Evolutionary conservation across 2,329 filamentous ascomycete species (phyloP).

Genomic region (Cladosporium sp.): DNA sequence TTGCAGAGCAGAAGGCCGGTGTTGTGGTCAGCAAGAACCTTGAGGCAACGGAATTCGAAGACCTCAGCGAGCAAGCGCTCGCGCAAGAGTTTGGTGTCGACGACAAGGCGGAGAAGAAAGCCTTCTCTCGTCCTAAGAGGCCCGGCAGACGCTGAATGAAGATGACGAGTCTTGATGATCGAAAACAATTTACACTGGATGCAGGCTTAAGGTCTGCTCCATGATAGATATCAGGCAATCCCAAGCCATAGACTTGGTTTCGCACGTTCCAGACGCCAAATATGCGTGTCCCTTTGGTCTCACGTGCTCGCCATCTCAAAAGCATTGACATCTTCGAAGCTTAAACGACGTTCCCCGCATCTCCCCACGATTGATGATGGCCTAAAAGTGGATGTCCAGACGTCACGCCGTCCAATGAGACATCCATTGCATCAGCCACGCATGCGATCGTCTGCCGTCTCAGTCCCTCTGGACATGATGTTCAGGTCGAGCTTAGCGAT

Average conservation of each 20-base stretch:
- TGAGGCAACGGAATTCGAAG: conserved; percentile 64
- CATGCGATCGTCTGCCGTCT: conserved; percentile 2
- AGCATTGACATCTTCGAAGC: not conserved
- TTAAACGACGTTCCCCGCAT: conserved; percentile 1
- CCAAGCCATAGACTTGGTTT: not conserved
- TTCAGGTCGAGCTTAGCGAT: not conserved
- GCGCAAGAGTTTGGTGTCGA: conserved; percentile 63
- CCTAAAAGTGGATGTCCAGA: conserved; percentile 1
- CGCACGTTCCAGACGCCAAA: not conserved
- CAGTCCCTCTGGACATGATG: not conserved
- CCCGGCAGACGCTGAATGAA: conserved; percentile 60
- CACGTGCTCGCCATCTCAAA: not conserved
- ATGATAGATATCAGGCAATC: not conserved
- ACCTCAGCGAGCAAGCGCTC: conserved; percentile 68
- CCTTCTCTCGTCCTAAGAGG: conserved; percentile 76
- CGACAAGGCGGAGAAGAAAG: conserved; percentile 50
- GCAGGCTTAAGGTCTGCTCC: not conserved
- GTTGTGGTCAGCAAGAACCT: conserved; percentile 68
- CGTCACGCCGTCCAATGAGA: conserved; percentile 14
- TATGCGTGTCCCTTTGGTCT: not conserved
- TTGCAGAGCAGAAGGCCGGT: conserved; percentile 67
- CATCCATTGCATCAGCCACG: conserved; percentile 1
- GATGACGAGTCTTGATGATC: not conserved
- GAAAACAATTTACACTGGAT: not conserved
- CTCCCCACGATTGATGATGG: conserved; percentile 8